phyloP scores from a whole-genome alignment of 108 stramenopile genomes.

The Bacterosira constricta region DNA sequence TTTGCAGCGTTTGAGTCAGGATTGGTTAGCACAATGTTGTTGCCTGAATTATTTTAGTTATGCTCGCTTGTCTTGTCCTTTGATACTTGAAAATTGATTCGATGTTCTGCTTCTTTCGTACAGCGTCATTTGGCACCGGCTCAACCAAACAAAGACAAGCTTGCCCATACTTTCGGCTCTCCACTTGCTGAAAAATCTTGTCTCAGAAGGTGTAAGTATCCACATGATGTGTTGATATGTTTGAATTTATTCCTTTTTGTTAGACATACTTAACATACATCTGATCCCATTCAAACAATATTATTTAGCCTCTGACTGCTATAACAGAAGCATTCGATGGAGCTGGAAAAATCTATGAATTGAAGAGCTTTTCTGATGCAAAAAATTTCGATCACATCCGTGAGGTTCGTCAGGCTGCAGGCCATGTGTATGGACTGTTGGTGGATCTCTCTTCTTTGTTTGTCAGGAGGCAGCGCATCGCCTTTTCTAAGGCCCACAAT shows the following conservation, averaged over 20 bases:
- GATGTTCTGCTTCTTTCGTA: no score
- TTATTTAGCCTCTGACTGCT: constrained; percentile 65
- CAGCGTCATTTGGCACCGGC: constrained; percentile 84
- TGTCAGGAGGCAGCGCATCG: constrained; percentile 50
- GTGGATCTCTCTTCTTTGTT: constrained; percentile 73
- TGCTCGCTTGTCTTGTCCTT: no score
- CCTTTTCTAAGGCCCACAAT: constrained; percentile 9
- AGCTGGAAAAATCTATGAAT: constrained; percentile 67
- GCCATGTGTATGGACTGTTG: constrained; percentile 68
- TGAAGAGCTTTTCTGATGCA: constrained; percentile 76
- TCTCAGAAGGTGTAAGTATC: constrained; percentile 66
- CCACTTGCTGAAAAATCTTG: constrained; percentile 73
- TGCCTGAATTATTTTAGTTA: no score
- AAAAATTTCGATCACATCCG: constrained; percentile 51
- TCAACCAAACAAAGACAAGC: constrained; percentile 67
- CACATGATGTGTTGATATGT: neutral
- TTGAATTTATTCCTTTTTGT: neutral
- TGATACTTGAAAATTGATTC: no score
- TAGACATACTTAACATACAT: neutral
- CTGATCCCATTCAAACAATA: no score
- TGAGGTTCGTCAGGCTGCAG: constrained; percentile 70
- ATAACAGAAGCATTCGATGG: constrained; percentile 88
- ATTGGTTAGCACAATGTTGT: no score
- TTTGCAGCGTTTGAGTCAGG: no score
- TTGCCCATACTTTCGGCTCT: constrained; percentile 73